Base-by-base conservation (phyloP, 257 asterid species). In the Nemophila menziesii region DNA sequence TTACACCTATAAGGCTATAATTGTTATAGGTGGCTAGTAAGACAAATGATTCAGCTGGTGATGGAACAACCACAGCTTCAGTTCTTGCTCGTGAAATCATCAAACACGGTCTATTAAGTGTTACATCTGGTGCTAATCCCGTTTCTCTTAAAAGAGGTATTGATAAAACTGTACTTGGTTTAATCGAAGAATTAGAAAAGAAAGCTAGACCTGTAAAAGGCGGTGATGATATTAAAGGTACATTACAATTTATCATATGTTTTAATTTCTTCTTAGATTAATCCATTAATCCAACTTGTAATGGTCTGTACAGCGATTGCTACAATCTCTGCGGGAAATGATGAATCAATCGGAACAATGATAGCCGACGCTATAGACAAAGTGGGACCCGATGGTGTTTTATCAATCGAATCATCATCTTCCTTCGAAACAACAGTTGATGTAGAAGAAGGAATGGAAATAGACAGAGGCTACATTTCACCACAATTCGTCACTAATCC, bases 361-460 rank as follows among this genome's bases (percentile, higher is more conserved):
- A 72, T 89, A 43, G 94, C 98, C 18, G 95, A 89, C 64, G 98
- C 95, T 5, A 82, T 89, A 16, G 96, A 89, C 73, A 89, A 89
- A 69, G 98, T 89, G 34, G 95, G 98, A 49, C 95, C 98, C 6
- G 95, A 84, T 64, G 98, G 98, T 62, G 98, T 89, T 47, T 67
- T 89, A 44, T 89, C 98, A 52, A 89, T 89, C 6, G 98, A 89
- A 76, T 89, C 95, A 17, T 89, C 98, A 1, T 84, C 95, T 46
- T 89, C 95, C 34, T 89, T 89, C 56, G 95, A 84, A 68, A 89
- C 98, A 12, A 78, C 98, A 9, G 85, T 89, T 14, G 95, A 84
- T 38, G 98, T 89, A 36, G 98, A 89, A 75, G 95, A 89, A 51
- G 95, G 95, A 64, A 89, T 89, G 98, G 98, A 89, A 94, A 84